Evolutionary conservation across 345 rosid species (phyloP), one percentile per base, ranked within the genome.

Genomic region (Pelargonium nanum): DNA sequence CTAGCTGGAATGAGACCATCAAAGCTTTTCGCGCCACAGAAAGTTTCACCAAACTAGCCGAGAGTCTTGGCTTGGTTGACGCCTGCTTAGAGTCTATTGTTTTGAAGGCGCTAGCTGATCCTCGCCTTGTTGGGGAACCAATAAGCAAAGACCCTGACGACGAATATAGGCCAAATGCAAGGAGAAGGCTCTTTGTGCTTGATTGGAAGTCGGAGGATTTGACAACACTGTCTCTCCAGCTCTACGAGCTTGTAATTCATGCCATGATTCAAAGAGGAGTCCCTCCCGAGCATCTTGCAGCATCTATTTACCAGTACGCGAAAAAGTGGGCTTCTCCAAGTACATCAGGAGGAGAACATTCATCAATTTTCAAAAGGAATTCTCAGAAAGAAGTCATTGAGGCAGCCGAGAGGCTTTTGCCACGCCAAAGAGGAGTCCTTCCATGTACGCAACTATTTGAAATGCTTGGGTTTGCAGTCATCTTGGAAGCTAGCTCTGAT

Each of bases 1-100:
- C 85, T 0, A 73, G 76, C 81, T 92, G 98, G 98, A 84, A 84
- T 19, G 84, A 87, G 67, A 83, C 85, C 15, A 73, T 92, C 32
- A 89, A 67, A 66, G 95, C 84, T 56, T 70, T 83, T 22, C 76
- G 78, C 24, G 71, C 70, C 0, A 69, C 75, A 0, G 81, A 70
- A 6, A 71, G 64, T 53, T 34, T 62, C 60, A 72, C 82, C 57
- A 58, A 73, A 57, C 80, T 68, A 60, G 84, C 82, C 24, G 58
- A 34, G 53, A 73, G 69, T 25, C 53, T 75, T 30, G 88, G 88
- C 56, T 63, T 92, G 57, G 56, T 87, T 0, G 81, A 82, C 55
- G 70, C 84, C 67, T 83, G 93, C 63, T 68, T 87, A 10, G 84
- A 84, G 50, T 76, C 89, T 53, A 75, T 92, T 4, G 25, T 84